Conservation (phyloP, 345 rosid genomes). For the Trapa incisa region DNA sequence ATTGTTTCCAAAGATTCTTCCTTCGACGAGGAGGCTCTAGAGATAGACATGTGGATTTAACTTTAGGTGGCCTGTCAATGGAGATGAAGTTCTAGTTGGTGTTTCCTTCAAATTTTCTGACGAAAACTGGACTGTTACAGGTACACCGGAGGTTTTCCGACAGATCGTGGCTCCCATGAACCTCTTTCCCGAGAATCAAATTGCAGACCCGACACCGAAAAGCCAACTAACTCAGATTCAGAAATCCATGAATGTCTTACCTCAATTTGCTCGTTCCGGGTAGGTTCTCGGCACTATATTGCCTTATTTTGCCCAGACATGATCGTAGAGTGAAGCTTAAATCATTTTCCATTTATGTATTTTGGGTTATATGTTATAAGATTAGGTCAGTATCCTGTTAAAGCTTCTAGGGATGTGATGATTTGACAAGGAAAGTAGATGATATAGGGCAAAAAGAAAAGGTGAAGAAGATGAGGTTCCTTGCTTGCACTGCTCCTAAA, state of each 20-base stretch:
- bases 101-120: too few species aligned
- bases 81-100: too few species aligned
- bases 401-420: too few species aligned
- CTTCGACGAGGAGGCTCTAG: too few species aligned
- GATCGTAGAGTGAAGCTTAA: not conserved
- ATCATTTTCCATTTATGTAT: too few species aligned
- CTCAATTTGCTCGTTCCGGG: constrained; percentile 34
- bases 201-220: not conserved
- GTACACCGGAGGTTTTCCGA: constrained; percentile 13
- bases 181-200: constrained; percentile 31
- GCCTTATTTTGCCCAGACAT: not conserved
- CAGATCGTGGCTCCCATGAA: constrained; percentile 39
- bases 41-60: too few species aligned
- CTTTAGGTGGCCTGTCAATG: too few species aligned
- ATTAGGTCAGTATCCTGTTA: not conserved
- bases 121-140: constrained; percentile 11
- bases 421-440: too few species aligned
- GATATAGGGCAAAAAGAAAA: too few species aligned
- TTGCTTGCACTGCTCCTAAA: too few species aligned
- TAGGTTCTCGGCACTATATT: not conserved
- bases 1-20: not conserved
- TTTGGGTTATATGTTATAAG: not conserved
- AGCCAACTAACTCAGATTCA: not conserved
- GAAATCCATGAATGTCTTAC: constrained; percentile 55
- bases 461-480: too few species aligned